Evolutionary conservation across 768 basidiomycete genomes (phyloP), one percentile per base, ranked within the genome.

Genomic region (Gloeophyllum trabeum): DNA sequence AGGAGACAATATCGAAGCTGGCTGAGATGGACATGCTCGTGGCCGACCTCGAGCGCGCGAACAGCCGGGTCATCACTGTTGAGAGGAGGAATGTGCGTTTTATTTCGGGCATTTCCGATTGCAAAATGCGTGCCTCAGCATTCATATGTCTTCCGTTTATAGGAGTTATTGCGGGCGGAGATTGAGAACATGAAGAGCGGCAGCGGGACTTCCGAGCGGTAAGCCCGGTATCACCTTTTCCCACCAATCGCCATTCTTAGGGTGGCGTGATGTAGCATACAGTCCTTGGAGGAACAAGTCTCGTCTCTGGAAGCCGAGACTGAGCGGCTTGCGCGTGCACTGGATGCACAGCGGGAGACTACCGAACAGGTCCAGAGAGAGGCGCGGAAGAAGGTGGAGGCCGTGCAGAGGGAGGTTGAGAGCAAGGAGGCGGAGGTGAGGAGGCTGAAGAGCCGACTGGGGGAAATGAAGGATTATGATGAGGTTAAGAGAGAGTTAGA

Each of bases 401-500:
- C 86, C 13, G 57, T 64, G 6, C 76, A 71, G 51, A 81, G n/a
- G n/a, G n/a, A 84, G 35, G 56, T 81, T 34, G 58, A 74, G 54
- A 73, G 28, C 28, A 10, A 82, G 48, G 51, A 60, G 13, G 54
- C 54, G 10, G 59, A 66, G 6, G 62, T 64, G 40, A 79, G 75
- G 56, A 74, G 64, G 38, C 66, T 93, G 2, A 79, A 73, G 55
- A 61, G 65, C 24, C 79, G 79, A 49, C 63, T 98, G 26, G 78
- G 75, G 52, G 76, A 75, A 48, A 87, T 82, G 46, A 59, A 59
- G 13, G 91, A 99, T 59, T 98, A 99, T 53, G 94, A 98, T 53
- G 93, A 98, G 63, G 79, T 98, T 55, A 98, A 98, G 65, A 81
- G 96, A 21, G 96, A 99, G 58, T 71, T 99, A 22, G 92, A 92